These are phyloP conservation scores for Lathyrus aphaca DNA, from an alignment of 306 rosid genomes.

Conservation along the genomic window DNA sequence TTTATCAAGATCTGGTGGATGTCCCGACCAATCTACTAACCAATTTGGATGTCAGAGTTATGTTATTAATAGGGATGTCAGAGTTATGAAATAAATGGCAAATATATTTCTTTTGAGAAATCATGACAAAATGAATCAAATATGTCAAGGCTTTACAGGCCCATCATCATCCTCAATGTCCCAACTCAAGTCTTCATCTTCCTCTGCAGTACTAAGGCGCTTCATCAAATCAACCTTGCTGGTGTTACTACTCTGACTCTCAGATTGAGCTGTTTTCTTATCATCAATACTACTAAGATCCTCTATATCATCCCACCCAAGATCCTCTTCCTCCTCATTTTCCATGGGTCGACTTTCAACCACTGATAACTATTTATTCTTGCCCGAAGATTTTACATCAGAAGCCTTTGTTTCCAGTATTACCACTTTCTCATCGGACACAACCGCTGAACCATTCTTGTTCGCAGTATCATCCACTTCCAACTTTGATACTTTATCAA, in stretches of 20 bases:
- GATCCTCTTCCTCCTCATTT: conserved; percentile 63
- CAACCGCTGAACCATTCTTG: conserved; percentile 42
- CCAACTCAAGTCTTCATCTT: conserved; percentile 91
- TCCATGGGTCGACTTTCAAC: conserved; percentile 47
- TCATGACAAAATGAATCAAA: conserved; percentile 29
- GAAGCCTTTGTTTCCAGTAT: conserved; percentile 41
- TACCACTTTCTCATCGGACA: conserved; percentile 42
- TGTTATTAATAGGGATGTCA: too few species aligned
- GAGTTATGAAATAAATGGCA: too few species aligned
- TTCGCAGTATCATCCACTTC: conserved; percentile 43
- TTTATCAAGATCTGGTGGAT: too few species aligned
- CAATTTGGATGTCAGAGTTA: too few species aligned
- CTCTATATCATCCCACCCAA: conserved; percentile 94
- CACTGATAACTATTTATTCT: conserved; percentile 42
- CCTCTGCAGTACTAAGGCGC: conserved; percentile 70
- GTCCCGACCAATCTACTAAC: too few species aligned
- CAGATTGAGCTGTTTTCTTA: conserved; percentile 49
- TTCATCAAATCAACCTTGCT: conserved; percentile 59
- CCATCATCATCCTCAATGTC: conserved; percentile 75
- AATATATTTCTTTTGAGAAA: conserved; percentile 31
- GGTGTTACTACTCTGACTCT: conserved; percentile 40
- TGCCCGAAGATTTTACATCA: conserved; percentile 45
- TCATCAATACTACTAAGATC: conserved; percentile 79
- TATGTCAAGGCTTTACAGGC: conserved; percentile 55
- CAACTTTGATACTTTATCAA: conserved; percentile 37